Evolutionary conservation across 2,329 filamentous ascomycete genomes (phyloP), one percentile per base, ranked within the genome.

Genomic region (Aspergillus udagawae): DNA sequence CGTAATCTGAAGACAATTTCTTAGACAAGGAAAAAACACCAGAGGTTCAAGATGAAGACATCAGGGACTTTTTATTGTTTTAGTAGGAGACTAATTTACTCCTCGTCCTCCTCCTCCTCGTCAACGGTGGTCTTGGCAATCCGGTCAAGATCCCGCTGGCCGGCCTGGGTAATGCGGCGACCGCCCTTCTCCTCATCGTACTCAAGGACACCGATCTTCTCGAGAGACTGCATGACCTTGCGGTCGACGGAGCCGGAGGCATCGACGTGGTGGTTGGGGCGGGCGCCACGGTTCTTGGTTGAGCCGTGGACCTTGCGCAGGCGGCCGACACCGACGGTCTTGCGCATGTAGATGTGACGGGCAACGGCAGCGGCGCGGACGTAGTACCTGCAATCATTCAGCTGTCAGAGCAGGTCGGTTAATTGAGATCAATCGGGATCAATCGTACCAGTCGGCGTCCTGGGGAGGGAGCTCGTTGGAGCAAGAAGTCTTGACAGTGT

Each of bases 181-280:
- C 94, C 94, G 81, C 94, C 94, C 87, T 96, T 96, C 70, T 97
- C 93, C 86, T 97, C 93, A 73, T 97, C 93, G 76, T 90, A 84
- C 89, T 99, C 94, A 64, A 99, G 83, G 71, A 99, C 92, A 80
- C 93, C 92, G 74, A 99, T 97, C 90, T 97, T 97, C 90, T 97
- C 94, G 59, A 99, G 90, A 63, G 92, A 84, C 86, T 99, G 94
- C 79, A 97, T 83, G 77, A 96, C 85, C 86, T 97, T 97, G 81
- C 94, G 92, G 86, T 99, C 94, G 71, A 99, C 92, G 76, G 87
- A 88, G 79, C 93, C 93, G 70, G 88, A 92, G 79, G 92, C 94
- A 77, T 97, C 90, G 73, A 96, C 91, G 86, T 99, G 94, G 82
- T 96, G 88, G 66, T 87, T 91, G 77, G 94, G 94, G 70, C 89